Base-by-base conservation (phyloP, 176 grass and related monocot species). In the Oryza meridionalis region DNA sequence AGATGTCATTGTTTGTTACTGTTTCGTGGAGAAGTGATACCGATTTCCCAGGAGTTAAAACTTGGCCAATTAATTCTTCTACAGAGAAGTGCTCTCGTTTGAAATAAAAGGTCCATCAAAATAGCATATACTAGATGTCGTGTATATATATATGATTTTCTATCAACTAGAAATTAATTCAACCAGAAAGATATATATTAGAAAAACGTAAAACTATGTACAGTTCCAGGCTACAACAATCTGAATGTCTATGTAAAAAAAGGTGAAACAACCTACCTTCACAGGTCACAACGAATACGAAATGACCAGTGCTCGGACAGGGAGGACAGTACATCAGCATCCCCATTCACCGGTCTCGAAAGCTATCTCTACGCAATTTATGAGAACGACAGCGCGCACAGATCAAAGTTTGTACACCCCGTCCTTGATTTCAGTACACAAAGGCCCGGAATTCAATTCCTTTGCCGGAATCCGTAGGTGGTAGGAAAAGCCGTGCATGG, bases 371-470 rank as follows among this genome's bases (percentile, higher is more conserved):
- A 26, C 42, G 3, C 72, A 9, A 40, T 73, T 79, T 35, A 79
- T 25, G 26, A 12, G 8, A 50, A 25, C 2, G 14, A 35, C 25
- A 31, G 21, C 12, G 66, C 16, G 38, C 26, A 40, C 44, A 75
- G 59, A 72, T 67, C 77, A 65, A 43, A 67, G 14, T 45, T 75
- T 44, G 33, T 32, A 53, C 61, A 15, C 51, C 33, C 27, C 77
- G 85, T 81, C 85, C 85, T 86, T 59, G 77, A 22, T 59, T 75
- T 81, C 84, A 81, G 84, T 75, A 81, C 77, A 66, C 69, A 29
- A 29, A 33, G 17, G 77, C 17, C 58, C 58, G 58, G 58, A 44
- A 87, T 81, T 87, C 16, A 87, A 81, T 81, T 81, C 61, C 62
- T 44, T 74, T 16, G 46, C 70, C 70, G 46, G 78, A 61, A 46